Conservation (phyloP, 2,329 filamentous ascomycete species). For the Colletotrichum sp. region DNA sequence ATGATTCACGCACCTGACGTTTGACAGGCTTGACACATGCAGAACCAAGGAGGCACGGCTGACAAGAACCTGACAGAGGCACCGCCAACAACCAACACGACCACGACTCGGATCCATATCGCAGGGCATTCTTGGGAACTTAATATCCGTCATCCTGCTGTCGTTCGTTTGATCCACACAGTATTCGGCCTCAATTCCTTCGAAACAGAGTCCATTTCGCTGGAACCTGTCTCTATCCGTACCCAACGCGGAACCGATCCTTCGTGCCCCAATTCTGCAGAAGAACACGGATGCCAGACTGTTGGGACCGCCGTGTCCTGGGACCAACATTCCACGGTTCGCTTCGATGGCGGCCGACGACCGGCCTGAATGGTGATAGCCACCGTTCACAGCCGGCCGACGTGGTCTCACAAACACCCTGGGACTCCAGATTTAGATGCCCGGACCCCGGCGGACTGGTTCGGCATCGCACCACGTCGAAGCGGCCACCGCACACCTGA, state of each 20-base stretch:
- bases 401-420: not conserved
- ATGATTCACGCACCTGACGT: not conserved
- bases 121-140: not conserved
- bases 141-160: constrained; percentile 5
- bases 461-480: not conserved
- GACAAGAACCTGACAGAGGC: not conserved
- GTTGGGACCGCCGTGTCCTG: not conserved
- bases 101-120: not conserved
- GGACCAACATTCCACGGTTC: not conserved
- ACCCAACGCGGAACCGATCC: not conserved
- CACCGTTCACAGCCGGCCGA: not conserved
- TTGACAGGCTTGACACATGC: not conserved
- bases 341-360: not conserved
- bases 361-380: not conserved
- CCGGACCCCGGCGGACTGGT: not conserved
- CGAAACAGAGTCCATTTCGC: not conserved
- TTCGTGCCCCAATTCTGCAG: not conserved
- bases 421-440: not conserved
- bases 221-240: not conserved
- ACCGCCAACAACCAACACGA: not conserved
- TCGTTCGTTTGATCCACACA: not conserved
- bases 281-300: not conserved
- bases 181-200: not conserved
- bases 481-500: not conserved
- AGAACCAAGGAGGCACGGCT: not conserved